Percentiles rank a stretch among this genome's conserved stretches.
These are phyloP conservation scores for Peterozyma toletana DNA, from an alignment of 805 yeast genomes.

Conservation along the genomic window DNA sequence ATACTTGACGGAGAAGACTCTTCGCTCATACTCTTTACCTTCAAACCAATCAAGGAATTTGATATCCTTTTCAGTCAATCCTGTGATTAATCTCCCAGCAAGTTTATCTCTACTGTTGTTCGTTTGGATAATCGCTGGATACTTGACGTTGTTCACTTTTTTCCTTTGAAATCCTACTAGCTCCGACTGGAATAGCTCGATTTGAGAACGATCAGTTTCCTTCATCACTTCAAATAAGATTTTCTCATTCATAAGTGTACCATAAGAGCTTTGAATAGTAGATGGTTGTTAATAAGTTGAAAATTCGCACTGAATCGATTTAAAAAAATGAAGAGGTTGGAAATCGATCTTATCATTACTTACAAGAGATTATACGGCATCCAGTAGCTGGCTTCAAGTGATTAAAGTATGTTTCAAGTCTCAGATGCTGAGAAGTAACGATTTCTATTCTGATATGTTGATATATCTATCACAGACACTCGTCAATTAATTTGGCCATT, in stretches of 20 bases:
- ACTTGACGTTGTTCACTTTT: conserved; percentile 11
- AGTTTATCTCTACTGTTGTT: conserved; percentile 2
- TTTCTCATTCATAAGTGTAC: conserved; percentile 7
- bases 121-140: conserved; percentile 9
- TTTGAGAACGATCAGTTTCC: no score
- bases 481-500: no score
- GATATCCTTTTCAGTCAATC: conserved; percentile 11
- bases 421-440: no score
- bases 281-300: neutral
- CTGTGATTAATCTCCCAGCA: conserved; percentile 8
- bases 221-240: conserved; percentile 6
- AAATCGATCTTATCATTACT: no score
- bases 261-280: conserved; percentile 2
- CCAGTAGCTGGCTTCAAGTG: no score
- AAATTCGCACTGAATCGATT: no score
- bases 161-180: conserved; percentile 6
- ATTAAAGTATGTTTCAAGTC: no score
- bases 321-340: no score
- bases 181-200: no score
- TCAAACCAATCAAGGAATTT: conserved; percentile 16
- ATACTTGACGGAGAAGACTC: neutral
- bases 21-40: conserved; percentile 16
- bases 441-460: no score
- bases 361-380: no score
- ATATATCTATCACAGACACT: no score